Evolutionary conservation across 1,284 basidiomycete species (phyloP).

Genomic region (Cryptococcus depauperatus): DNA sequence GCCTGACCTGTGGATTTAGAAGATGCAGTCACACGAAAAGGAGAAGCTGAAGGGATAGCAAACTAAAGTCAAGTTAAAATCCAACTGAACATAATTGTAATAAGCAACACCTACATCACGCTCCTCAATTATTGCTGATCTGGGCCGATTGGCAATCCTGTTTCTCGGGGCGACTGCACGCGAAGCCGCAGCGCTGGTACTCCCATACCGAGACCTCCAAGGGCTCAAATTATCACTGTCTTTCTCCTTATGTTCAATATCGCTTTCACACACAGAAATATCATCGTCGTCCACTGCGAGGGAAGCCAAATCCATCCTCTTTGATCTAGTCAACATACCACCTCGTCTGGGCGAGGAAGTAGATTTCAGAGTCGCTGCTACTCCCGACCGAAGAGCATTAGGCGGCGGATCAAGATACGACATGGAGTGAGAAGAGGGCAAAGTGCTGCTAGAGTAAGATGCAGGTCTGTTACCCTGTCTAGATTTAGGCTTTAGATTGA

Average conservation of each 20-base stretch:
- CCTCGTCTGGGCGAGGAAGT: constrained; percentile 5
- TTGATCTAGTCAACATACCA: constrained; percentile 19
- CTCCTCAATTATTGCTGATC: constrained; percentile 2
- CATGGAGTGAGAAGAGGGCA: constrained; percentile 26
- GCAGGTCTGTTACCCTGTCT: constrained; percentile 6
- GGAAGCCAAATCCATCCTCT: constrained; percentile 18
- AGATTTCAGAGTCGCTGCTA: not conserved
- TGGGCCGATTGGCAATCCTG: constrained; percentile 5
- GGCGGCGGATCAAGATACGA: constrained; percentile 37
- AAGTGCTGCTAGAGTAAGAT: constrained; percentile 27
- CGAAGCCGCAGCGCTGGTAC: constrained; percentile 8
- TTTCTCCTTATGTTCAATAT: constrained; percentile 8
- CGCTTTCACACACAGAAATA: constrained; percentile 12
- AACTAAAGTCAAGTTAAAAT: constrained; percentile 8
- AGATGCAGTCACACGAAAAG: constrained; percentile 20
- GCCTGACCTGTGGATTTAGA: constrained; percentile 14
- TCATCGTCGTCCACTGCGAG: constrained; percentile 17
- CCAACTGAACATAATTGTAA: not conserved
- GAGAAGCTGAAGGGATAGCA: constrained; percentile 22
- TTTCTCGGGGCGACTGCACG: constrained; percentile 5
- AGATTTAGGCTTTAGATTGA: constrained; percentile 22
- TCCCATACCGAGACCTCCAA: constrained; percentile 23
- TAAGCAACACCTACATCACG: constrained; percentile 13
- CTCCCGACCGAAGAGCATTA: constrained; percentile 15
- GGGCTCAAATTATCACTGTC: constrained; percentile 30